Conservation (phyloP, 2,329 filamentous ascomycete species). For the Sporothrix humicola region DNA sequence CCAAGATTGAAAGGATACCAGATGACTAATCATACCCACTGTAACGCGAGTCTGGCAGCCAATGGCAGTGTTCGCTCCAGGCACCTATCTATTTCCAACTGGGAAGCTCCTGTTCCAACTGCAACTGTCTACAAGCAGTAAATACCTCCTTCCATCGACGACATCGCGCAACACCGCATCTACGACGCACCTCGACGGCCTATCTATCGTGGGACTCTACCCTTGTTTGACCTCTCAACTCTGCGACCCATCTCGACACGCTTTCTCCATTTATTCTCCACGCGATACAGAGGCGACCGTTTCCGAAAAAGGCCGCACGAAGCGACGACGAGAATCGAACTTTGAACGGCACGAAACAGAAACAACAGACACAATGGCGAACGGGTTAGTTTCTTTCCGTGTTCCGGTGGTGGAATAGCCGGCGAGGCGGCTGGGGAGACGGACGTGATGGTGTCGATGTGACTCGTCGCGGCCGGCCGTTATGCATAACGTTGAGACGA, state of each 20-base stretch:
- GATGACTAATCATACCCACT: constrained; percentile 10
- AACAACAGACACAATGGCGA: constrained; percentile 36
- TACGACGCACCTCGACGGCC: not conserved
- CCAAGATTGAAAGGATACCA: not conserved
- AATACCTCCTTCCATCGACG: constrained; percentile 32
- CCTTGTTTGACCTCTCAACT: too few species aligned
- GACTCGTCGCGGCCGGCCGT: too few species aligned
- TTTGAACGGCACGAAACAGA: not conserved
- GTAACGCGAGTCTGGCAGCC: not conserved
- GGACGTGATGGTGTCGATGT: too few species aligned
- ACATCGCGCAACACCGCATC: constrained; percentile 11
- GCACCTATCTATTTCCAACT: constrained; percentile 24
- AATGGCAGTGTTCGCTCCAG: constrained; percentile 18
- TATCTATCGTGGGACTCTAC: not conserved
- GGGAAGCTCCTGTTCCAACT: constrained; percentile 1
- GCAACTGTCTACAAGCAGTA: not conserved
- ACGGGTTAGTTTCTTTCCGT: constrained; percentile 35
- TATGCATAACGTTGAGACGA: not conserved
- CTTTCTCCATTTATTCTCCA: not conserved
- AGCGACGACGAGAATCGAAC: not conserved
- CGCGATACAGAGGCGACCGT: not conserved
- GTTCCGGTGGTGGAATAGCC: not conserved
- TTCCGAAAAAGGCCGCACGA: constrained; percentile 18
- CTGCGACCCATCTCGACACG: not conserved
- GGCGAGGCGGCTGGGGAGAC: too few species aligned